Evolutionary conservation across 805 yeast species (phyloP).

Genomic region (Lipomyces chichibuensis): DNA sequence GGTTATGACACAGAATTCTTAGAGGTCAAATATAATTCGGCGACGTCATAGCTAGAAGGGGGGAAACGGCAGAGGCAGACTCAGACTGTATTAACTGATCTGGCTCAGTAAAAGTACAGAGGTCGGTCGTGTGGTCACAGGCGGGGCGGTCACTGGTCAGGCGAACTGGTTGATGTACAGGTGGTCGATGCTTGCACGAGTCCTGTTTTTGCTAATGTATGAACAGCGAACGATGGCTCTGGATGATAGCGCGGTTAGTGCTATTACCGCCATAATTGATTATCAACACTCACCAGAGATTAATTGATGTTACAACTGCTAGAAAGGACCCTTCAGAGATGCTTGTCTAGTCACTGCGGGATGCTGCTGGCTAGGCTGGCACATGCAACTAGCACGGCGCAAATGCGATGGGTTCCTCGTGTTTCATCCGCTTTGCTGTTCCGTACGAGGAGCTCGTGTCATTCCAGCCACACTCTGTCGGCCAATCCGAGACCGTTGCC

Average conservation of each 20-base stretch:
- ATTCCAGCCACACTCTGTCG: background rate
- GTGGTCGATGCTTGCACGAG: background rate
- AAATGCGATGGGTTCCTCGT: background rate
- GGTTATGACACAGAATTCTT: background rate
- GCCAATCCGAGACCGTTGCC: background rate
- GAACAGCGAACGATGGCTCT: background rate
- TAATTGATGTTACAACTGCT: background rate
- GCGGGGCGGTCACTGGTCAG: background rate
- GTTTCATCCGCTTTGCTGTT: background rate
- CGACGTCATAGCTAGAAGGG: background rate
- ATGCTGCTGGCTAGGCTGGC: background rate
- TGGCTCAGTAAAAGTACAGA: background rate
- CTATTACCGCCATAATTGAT: background rate
- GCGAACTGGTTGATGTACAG: background rate
- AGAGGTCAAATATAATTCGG: background rate
- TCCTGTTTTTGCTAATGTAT: background rate
- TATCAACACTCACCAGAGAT: background rate
- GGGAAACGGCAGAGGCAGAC: background rate
- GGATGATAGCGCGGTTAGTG: background rate
- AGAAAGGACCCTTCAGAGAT: background rate
- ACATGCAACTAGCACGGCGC: background rate
- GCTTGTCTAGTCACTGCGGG: background rate
- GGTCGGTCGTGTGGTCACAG: background rate
- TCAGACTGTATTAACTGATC: background rate
- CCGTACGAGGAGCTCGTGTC: background rate